These are phyloP conservation scores for Botrytis medusae DNA, from an alignment of 2,329 filamentous ascomycete genomes.

Conservation along the genomic window DNA sequence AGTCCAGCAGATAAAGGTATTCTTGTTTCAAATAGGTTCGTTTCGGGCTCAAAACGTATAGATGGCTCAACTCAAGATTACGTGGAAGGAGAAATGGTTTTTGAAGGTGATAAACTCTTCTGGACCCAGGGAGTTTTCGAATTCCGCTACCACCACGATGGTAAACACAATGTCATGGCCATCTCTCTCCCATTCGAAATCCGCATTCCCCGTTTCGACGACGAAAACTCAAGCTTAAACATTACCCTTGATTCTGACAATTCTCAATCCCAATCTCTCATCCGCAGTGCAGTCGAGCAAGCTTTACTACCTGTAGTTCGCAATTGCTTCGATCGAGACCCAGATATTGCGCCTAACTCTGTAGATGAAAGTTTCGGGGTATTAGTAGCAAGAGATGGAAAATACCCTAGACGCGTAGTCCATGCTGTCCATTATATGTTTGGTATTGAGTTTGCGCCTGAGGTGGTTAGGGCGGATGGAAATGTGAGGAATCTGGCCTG, in stretches of 20 bases:
- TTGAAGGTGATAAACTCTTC: constrained; percentile 91
- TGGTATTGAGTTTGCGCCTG: constrained; percentile 90
- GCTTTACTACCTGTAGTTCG: constrained; percentile 79
- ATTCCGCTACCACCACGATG: constrained; percentile 94
- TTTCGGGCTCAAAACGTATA: constrained; percentile 46
- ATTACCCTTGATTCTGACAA: constrained; percentile 44
- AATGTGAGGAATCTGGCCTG: constrained; percentile 88
- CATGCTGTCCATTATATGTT: constrained; percentile 97
- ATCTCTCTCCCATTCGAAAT: constrained; percentile 94
- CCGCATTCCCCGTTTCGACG: constrained; percentile 75
- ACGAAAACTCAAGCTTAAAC: constrained; percentile 54
- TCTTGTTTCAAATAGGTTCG: constrained; percentile 63
- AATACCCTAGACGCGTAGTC: constrained; percentile 85
- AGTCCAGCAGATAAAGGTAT: constrained; percentile 75
- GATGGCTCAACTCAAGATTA: constrained; percentile 56
- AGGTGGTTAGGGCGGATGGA: constrained; percentile 89
- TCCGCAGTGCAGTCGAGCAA: constrained; percentile 70
- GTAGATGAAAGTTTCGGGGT: constrained; percentile 81
- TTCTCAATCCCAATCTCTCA: constrained; percentile 55
- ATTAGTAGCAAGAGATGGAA: constrained; percentile 80
- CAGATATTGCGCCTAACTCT: constrained; percentile 81
- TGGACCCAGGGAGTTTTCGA: constrained; percentile 97
- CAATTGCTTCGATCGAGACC: constrained; percentile 90
- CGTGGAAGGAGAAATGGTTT: constrained; percentile 78
- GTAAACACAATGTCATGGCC: constrained; percentile 89